phyloP scores from a whole-genome alignment of 768 basidiomycete genomes.

The Tephrocybe rancida region DNA sequence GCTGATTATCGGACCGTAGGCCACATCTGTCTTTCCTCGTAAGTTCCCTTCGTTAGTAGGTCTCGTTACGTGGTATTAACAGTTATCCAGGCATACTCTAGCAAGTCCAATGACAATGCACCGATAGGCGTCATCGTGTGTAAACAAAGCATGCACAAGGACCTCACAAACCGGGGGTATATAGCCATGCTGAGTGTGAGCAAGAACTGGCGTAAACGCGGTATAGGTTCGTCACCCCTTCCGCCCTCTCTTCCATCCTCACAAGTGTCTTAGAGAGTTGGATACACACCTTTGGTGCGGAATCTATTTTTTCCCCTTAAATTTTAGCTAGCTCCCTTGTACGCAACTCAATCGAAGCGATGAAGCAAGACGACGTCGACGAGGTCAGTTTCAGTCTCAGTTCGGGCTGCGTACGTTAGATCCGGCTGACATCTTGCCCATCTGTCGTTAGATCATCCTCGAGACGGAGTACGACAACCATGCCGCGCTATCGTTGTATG shows the following conservation, averaged over 20 bases:
- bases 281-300: slow-evolving; percentile 50
- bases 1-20: slow-evolving; percentile 48
- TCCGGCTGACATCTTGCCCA: slow-evolving; percentile 1
- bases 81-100: slow-evolving; percentile 56
- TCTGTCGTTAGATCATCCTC: slow-evolving; percentile 74
- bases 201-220: slow-evolving; percentile 82
- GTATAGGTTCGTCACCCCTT: slow-evolving; percentile 73
- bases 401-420: background rate
- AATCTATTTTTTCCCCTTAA: slow-evolving; percentile 39
- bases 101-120: slow-evolving; percentile 37
- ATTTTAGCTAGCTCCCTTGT: slow-evolving; percentile 83
- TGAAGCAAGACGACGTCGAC: slow-evolving; percentile 81
- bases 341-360: slow-evolving; percentile 77
- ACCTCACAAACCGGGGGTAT: slow-evolving; percentile 83
- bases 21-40: slow-evolving; percentile 88
- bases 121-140: slow-evolving; percentile 95
- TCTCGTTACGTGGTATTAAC: background rate
- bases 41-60: slow-evolving; percentile 14
- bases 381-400: slow-evolving; percentile 61
- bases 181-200: slow-evolving; percentile 97
- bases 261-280: slow-evolving; percentile 48
- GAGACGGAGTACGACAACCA: slow-evolving; percentile 96
- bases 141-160: slow-evolving; percentile 91
- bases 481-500: slow-evolving; percentile 87
- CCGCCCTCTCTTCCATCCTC: slow-evolving; percentile 41